A percentile compares a stretch with the other conserved stretches of the same genome.
These are phyloP conservation scores for Verticillium isaacii DNA, from an alignment of 2,329 filamentous ascomycete species.

Conservation along the genomic window DNA sequence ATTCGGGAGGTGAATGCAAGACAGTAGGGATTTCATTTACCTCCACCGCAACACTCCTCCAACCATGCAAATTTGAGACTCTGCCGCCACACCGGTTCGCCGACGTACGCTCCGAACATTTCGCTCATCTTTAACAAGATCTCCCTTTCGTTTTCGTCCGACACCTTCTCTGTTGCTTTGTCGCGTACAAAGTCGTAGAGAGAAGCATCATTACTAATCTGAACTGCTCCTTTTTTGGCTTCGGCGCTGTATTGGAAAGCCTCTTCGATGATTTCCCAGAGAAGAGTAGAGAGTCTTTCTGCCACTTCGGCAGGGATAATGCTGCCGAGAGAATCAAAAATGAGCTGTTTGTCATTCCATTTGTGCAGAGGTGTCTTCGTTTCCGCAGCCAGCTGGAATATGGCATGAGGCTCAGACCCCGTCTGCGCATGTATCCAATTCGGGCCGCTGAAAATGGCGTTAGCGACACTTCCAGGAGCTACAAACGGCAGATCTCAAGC, in stretches of 20 bases:
- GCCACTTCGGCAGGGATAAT: neutral
- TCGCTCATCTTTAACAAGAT: constrained; percentile 46
- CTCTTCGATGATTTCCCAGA: constrained; percentile 55
- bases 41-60: constrained; percentile 61
- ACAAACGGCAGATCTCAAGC: neutral
- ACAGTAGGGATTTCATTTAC: constrained; percentile 20
- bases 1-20: neutral
- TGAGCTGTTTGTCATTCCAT: neutral
- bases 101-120: constrained; percentile 62
- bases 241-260: constrained; percentile 56
- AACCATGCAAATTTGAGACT: constrained; percentile 62
- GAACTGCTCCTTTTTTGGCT: constrained; percentile 27
- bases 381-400: neutral
- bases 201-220: constrained; percentile 34
- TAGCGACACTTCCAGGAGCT: too few relatives aligned
- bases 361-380: neutral
- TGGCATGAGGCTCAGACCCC: neutral
- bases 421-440: neutral
- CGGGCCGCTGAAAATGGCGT: neutral
- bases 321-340: neutral
- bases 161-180: neutral
- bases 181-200: neutral
- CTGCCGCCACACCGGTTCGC: constrained; percentile 52
- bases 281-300: constrained; percentile 1
- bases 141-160: neutral